phyloP scores from a whole-genome alignment of 768 basidiomycete genomes.

The Collybiopsis luxurians region DNA sequence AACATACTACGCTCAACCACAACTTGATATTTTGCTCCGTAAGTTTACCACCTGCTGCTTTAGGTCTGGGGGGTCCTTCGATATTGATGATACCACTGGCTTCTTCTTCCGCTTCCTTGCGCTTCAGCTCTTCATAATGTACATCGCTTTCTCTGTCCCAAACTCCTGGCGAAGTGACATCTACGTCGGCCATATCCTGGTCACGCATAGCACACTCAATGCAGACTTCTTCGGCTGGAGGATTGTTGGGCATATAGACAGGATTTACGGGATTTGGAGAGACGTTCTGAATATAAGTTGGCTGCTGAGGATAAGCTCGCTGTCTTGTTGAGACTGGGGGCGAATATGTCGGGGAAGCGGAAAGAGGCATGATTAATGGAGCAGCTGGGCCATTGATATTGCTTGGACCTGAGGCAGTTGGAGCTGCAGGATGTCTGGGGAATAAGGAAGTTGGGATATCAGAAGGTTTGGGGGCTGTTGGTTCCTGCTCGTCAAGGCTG shows the following conservation, averaged over 20 bases:
- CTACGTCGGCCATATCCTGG: conserved; percentile 95
- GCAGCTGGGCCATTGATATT: conserved; percentile 28
- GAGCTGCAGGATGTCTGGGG: conserved; percentile 36
- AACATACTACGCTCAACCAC: conserved; percentile 75
- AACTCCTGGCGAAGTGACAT: conserved; percentile 78
- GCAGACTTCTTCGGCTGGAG: conserved; percentile 80
- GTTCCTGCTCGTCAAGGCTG: conserved; percentile 44
- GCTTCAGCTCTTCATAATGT: conserved; percentile 71
- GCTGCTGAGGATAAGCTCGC: conserved; percentile 69
- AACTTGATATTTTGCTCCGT: conserved; percentile 77
- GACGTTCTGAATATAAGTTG: conserved; percentile 65
- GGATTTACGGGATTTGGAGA: conserved; percentile 58
- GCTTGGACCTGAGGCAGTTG: conserved; percentile 27
- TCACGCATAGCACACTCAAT: conserved; percentile 99
- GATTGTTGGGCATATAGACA: conserved; percentile 53
- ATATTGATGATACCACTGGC: conserved; percentile 41
- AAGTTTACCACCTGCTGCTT: conserved; percentile 63
- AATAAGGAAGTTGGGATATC: conserved; percentile 27
- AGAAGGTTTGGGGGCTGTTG: conserved; percentile 17
- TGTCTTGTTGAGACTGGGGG: conserved; percentile 67
- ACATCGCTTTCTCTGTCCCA: conserved; percentile 94
- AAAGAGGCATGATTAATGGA: conserved; percentile 54
- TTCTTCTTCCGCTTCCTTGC: conserved; percentile 71
- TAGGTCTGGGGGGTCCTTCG: conserved; percentile 57
- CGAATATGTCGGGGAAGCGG: conserved; percentile 53